Evolutionary conservation across 768 basidiomycete genomes (phyloP).

Genomic region (Phanerodontia chrysosporium): DNA sequence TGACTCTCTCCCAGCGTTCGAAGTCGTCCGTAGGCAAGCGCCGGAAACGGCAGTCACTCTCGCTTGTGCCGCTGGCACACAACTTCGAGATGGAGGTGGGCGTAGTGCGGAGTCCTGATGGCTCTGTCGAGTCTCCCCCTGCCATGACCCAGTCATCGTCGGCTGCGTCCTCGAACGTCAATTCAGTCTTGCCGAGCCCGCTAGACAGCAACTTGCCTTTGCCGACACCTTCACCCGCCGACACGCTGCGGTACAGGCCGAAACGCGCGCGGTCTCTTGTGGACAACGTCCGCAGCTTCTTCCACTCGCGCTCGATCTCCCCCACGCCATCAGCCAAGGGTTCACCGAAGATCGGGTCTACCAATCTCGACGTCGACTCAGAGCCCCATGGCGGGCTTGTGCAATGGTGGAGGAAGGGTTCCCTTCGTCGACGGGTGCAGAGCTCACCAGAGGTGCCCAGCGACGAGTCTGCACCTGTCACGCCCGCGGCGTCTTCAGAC

Average conservation of each 20-base stretch:
- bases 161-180: constrained; percentile 18
- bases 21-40: not conserved
- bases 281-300: constrained; percentile 58
- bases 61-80: not conserved
- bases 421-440: constrained; percentile 47
- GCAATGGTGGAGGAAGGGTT: constrained; percentile 49
- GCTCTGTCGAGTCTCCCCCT: constrained; percentile 17
- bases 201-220: constrained; percentile 19
- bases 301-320: constrained; percentile 44
- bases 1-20: not conserved
- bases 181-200: constrained; percentile 21
- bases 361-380: constrained; percentile 11
- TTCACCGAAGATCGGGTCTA: constrained; percentile 9
- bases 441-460: constrained; percentile 46
- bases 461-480: constrained; percentile 16
- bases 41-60: not conserved
- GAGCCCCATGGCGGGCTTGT: constrained; percentile 18
- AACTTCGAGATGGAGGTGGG: not conserved
- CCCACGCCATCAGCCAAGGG: constrained; percentile 24
- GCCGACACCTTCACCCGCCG: constrained; percentile 14
- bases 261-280: constrained; percentile 52
- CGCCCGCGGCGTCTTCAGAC: not conserved
- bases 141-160: constrained; percentile 23
- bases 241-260: constrained; percentile 22
- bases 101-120: constrained; percentile 10